phyloP scores from a whole-genome alignment of 1,284 basidiomycete genomes.

The Neonothopanus nambi region DNA sequence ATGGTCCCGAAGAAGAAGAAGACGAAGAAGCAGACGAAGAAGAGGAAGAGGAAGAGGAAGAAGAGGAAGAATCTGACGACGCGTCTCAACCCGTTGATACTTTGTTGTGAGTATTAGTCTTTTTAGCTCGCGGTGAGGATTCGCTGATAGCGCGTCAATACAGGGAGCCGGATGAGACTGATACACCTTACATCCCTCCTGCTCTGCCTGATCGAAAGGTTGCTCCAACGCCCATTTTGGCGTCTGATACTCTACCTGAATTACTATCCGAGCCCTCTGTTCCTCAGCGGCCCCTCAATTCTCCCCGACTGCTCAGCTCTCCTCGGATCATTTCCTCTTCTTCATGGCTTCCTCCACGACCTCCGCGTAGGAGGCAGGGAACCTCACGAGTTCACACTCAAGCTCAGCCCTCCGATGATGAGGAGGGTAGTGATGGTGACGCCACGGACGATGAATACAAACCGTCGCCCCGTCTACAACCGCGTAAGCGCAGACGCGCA shows the following conservation, averaged over 20 bases:
- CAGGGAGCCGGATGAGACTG: background rate
- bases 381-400: background rate
- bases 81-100: too few relatives aligned
- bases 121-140: too few relatives aligned
- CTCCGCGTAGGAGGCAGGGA: background rate
- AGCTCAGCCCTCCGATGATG: constrained; percentile 15
- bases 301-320: background rate
- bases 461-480: constrained; percentile 23
- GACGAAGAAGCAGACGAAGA: background rate
- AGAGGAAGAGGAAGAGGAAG: too few relatives aligned
- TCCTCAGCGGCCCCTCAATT: background rate
- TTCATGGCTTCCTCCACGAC: background rate
- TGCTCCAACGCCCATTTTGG: background rate
- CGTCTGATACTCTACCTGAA: background rate
- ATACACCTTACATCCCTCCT: background rate
- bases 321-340: background rate
- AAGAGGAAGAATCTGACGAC: constrained; percentile 13
- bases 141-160: too few relatives aligned
- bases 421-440: constrained; percentile 22
- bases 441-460: constrained; percentile 35
- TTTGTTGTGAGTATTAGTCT: background rate
- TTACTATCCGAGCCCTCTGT: background rate
- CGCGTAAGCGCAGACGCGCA: constrained; percentile 22
- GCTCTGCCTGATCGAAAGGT: background rate
- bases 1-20: background rate